Evolutionary conservation across 495 filamentous ascomycete species (phyloP).

Genomic region (Podospora bellae-mahoneyi): DNA sequence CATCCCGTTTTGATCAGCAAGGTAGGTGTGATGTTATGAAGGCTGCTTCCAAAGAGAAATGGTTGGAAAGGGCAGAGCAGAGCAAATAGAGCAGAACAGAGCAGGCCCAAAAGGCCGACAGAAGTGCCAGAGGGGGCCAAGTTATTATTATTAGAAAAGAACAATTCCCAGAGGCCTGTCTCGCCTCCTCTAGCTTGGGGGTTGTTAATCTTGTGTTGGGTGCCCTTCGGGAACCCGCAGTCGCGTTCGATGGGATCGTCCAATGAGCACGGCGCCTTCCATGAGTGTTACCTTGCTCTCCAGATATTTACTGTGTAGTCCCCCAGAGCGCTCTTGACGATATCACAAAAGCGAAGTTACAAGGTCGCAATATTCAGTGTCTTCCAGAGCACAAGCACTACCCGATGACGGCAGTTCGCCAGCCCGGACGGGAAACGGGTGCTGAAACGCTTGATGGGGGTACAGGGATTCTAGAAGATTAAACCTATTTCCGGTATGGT

Average conservation of each 20-base stretch:
- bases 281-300: background rate
- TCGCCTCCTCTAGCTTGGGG: conserved; percentile 1
- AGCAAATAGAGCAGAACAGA: background rate
- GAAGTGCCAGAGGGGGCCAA: background rate
- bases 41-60: background rate
- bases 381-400: background rate
- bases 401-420: conserved; percentile 9
- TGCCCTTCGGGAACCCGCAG: conserved; percentile 2
- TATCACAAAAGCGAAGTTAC: conserved; percentile 12
- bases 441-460: conserved; percentile 8
- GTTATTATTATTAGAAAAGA: background rate
- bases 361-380: conserved; percentile 8
- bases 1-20: background rate
- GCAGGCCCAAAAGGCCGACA: background rate
- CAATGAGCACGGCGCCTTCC: background rate
- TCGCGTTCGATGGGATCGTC: conserved; percentile 2
- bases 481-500: conserved; percentile 21
- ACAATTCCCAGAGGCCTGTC: conserved; percentile 6
- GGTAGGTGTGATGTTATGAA: background rate
- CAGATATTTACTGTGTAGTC: background rate
- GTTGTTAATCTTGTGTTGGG: background rate
- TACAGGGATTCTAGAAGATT: conserved; percentile 20
- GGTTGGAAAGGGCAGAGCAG: background rate
- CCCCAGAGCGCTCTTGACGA: background rate
- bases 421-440: background rate